phyloP scores from a whole-genome alignment of 1,139 yeast species.

The Ogataea hybrid region DNA sequence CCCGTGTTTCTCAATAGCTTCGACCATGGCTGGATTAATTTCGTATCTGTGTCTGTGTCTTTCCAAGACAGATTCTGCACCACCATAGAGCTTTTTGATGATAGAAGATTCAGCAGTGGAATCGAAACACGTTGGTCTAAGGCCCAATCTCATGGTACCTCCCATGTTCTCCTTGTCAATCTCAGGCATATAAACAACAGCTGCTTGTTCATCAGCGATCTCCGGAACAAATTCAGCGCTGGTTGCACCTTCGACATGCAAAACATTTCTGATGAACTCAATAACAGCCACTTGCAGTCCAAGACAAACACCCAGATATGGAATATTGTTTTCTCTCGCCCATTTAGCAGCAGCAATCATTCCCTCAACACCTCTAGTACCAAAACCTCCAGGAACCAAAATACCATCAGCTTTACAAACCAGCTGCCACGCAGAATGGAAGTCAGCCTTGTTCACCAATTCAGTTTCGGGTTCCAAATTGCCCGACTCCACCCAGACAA shows the following conservation, averaged over 20 bases:
- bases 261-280: constrained; percentile 82
- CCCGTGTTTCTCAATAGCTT: constrained; percentile 70
- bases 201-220: constrained; percentile 61
- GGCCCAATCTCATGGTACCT: constrained; percentile 98
- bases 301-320: constrained; percentile 94
- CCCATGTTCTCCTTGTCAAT: constrained; percentile 95
- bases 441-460: constrained; percentile 63
- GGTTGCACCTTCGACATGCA: constrained; percentile 67
- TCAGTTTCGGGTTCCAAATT: constrained; percentile 79
- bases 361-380: constrained; percentile 96
- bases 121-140: constrained; percentile 84
- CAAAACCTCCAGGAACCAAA: constrained; percentile 98
- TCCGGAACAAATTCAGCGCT: constrained; percentile 82
- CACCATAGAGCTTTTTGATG: constrained; percentile 80
- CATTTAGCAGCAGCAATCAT: constrained; percentile 97
- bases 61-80: constrained; percentile 67
- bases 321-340: constrained; percentile 93
- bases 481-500: constrained; percentile 94
- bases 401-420: constrained; percentile 96
- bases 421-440: constrained; percentile 94
- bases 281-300: constrained; percentile 98
- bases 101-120: constrained; percentile 57
- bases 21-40: constrained; percentile 82
- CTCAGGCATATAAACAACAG: constrained; percentile 98
- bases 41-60: constrained; percentile 99